phyloP scores from a whole-genome alignment of 176 grass and related monocot species.

The Guadua angustifolia region DNA sequence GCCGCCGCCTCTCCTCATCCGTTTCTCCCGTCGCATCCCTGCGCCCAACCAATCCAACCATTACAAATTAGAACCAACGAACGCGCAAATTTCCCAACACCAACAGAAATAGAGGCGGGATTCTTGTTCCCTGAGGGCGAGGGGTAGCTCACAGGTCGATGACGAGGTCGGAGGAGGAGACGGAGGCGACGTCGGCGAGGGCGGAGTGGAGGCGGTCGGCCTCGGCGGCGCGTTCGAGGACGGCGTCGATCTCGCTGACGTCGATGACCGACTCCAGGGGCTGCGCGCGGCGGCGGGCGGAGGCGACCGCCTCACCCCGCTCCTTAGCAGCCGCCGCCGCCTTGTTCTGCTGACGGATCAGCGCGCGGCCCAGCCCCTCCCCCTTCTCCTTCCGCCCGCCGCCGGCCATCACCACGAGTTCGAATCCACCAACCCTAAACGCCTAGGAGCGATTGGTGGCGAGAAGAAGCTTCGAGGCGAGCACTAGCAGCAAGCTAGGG shows the following conservation, averaged over 20 bases:
- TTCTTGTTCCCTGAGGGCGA: background rate
- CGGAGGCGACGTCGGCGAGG: constrained; percentile 38
- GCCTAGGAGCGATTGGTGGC: background rate
- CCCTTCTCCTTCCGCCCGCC: constrained; percentile 62
- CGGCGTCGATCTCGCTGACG: constrained; percentile 80
- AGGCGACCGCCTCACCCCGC: constrained; percentile 60
- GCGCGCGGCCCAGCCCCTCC: constrained; percentile 64
- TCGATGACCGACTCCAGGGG: constrained; percentile 83
- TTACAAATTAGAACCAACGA: background rate
- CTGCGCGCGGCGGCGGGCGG: constrained; percentile 48
- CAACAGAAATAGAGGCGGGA: background rate
- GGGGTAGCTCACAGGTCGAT: constrained; percentile 59
- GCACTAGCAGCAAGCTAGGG: constrained; percentile 22
- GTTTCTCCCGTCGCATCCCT: constrained; percentile 69
- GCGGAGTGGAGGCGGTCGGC: constrained; percentile 48
- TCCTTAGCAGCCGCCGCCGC: constrained; percentile 64
- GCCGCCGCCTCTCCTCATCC: constrained; percentile 53
- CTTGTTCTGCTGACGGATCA: constrained; percentile 78
- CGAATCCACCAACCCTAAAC: background rate
- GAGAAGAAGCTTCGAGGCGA: background rate
- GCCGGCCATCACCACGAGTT: constrained; percentile 33
- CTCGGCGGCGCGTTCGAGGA: constrained; percentile 73
- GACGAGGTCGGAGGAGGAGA: constrained; percentile 46
- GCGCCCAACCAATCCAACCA: background rate
- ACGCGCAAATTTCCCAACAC: background rate